Percentiles rank a stretch among this genome's conserved stretches.
phyloP scores from a whole-genome alignment of 306 rosid genomes.

The Coriaria nepalensis region DNA sequence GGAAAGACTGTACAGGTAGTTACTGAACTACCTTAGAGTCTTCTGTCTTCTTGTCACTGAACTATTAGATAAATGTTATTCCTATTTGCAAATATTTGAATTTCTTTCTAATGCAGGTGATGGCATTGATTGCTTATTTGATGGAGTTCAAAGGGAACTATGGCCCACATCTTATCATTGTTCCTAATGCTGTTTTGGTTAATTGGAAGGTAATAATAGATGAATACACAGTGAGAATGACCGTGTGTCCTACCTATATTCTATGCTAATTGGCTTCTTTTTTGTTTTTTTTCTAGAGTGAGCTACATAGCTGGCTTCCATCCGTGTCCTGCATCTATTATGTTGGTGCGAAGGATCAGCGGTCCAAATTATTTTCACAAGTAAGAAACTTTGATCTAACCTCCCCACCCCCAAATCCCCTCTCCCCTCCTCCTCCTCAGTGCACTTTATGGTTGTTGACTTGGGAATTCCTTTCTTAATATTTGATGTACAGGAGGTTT shows the following conservation, averaged over 20 bases:
- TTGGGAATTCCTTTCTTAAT: constrained; percentile 8
- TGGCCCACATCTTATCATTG: constrained; percentile 99
- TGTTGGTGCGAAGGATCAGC: constrained; percentile 88
- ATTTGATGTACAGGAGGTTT: constrained; percentile 54
- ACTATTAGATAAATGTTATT: not conserved
- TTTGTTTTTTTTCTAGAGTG: constrained; percentile 56
- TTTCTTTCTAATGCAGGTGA: constrained; percentile 43
- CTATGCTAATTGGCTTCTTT: not conserved
- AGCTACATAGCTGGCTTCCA: constrained; percentile 81
- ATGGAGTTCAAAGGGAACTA: constrained; percentile 99
- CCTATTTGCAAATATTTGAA: constrained; percentile 1
- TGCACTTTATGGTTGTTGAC: not conserved
- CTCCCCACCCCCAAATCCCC: not conserved
- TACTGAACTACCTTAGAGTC: too few species aligned
- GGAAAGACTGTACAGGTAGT: constrained; percentile 98
- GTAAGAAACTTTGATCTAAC: constrained; percentile 32
- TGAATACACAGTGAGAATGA: not conserved
- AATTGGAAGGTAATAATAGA: constrained; percentile 77
- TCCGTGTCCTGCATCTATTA: constrained; percentile 88
- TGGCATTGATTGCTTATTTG: constrained; percentile 96
- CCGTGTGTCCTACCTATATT: constrained; percentile 7
- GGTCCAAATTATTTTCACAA: constrained; percentile 85
- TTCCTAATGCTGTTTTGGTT: constrained; percentile 97
- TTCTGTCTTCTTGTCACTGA: constrained; percentile 10
- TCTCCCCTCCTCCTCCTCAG: too few species aligned